phyloP scores from a whole-genome alignment of 495 filamentous ascomycete genomes.

The Xylaria nigripes region DNA sequence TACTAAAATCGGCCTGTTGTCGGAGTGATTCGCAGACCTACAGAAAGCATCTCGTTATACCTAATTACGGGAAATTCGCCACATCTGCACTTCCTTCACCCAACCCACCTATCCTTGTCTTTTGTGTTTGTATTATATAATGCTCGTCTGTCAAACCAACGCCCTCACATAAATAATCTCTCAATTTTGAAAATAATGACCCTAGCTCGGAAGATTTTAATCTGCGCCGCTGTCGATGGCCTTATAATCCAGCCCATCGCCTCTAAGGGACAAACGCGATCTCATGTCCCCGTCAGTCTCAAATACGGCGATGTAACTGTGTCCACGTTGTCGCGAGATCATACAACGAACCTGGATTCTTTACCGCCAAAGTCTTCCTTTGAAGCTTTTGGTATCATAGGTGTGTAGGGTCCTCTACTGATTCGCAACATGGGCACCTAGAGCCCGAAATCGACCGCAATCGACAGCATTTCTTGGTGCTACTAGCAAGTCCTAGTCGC shows the following conservation, averaged over 20 bases:
- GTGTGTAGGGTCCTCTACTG: constrained; percentile 41
- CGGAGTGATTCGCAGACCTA: too few relatives aligned
- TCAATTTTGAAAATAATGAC: constrained; percentile 48
- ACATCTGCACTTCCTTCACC: neutral
- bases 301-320: constrained; percentile 62
- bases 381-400: constrained; percentile 79
- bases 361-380: constrained; percentile 40
- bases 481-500: neutral
- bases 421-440: neutral
- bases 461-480: neutral
- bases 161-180: neutral
- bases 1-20: too few relatives aligned
- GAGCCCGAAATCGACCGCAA: neutral
- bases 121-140: neutral
- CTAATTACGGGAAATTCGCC: neutral
- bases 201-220: constrained; percentile 66
- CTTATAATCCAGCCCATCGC: constrained; percentile 68
- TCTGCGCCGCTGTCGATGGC: constrained; percentile 80
- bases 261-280: constrained; percentile 35
- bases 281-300: constrained; percentile 50
- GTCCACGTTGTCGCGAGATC: constrained; percentile 29
- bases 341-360: constrained; percentile 18
- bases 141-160: constrained; percentile 1
- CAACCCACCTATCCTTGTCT: neutral
- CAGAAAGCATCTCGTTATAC: neutral